Evolutionary conservation across 1,284 basidiomycete genomes (phyloP).

Genomic region (Apiotrichum akiyoshidainum): DNA sequence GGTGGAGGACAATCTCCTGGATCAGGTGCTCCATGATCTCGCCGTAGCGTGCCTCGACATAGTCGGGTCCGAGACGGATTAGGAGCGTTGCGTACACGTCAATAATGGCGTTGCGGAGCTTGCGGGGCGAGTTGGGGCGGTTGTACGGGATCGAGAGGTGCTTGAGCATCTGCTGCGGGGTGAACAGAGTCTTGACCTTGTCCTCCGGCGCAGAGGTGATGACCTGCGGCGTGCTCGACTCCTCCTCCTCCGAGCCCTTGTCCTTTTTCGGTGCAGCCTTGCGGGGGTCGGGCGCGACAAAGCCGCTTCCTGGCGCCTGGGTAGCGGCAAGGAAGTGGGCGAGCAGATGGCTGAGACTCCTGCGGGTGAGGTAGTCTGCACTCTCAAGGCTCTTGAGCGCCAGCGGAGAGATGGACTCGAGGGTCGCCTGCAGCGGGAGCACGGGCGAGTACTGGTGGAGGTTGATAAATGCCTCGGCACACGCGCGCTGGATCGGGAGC

Average conservation of each 20-base stretch:
- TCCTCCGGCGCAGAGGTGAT: constrained; percentile 55
- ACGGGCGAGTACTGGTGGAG: constrained; percentile 37
- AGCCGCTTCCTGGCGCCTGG: constrained; percentile 65
- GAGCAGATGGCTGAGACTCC: constrained; percentile 70
- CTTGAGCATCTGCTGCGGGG: constrained; percentile 74
- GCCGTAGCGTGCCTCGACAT: constrained; percentile 79
- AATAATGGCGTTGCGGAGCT: constrained; percentile 76
- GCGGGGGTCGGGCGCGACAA: constrained; percentile 55
- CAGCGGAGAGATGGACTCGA: constrained; percentile 54
- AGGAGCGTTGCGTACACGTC: constrained; percentile 83
- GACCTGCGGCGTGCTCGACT: constrained; percentile 56
- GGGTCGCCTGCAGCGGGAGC: constrained; percentile 33
- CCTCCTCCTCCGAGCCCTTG: constrained; percentile 58
- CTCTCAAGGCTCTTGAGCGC: constrained; percentile 74
- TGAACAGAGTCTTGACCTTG: constrained; percentile 70
- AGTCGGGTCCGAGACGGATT: constrained; percentile 68
- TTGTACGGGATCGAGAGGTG: constrained; percentile 77
- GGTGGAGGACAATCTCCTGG: constrained; percentile 65
- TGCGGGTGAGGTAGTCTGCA: constrained; percentile 79
- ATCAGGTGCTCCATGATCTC: constrained; percentile 75
- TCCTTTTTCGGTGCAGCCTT: constrained; percentile 58
- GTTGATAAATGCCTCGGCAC: constrained; percentile 57
- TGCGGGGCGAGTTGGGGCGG: constrained; percentile 64
- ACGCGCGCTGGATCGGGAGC: constrained; percentile 78
- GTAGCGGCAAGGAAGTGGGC: constrained; percentile 82